Evolutionary conservation across 371 early-diverging fungal genomes (phyloP).

Genomic region (Mortierella sp.): DNA sequence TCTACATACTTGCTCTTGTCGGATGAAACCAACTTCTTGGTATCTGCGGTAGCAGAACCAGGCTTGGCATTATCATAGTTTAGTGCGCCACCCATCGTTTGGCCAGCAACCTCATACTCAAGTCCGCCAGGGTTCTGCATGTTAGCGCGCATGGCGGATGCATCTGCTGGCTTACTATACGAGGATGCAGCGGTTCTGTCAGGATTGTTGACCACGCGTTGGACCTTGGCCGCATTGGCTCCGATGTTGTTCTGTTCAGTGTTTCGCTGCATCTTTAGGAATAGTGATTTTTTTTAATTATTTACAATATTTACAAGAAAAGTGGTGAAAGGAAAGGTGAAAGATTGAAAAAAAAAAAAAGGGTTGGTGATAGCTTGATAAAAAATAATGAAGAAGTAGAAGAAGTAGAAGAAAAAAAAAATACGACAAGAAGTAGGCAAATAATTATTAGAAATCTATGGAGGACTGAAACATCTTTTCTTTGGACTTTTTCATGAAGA

Average conservation of each 20-base stretch:
- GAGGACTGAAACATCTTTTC: not conserved
- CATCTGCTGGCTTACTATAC: constrained; percentile 56
- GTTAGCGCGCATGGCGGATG: constrained; percentile 59
- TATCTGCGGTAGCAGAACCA: not conserved
- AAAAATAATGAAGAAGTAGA: not conserved
- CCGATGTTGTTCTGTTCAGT: constrained; percentile 3
- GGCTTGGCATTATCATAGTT: not conserved
- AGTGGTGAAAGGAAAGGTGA: not conserved
- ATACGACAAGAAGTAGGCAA: not conserved
- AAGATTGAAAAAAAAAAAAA: not conserved
- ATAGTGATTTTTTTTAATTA: constrained; percentile 18
- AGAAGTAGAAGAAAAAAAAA: not conserved
- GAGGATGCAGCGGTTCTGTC: constrained; percentile 17
- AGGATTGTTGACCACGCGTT: not conserved
- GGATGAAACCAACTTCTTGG: not conserved
- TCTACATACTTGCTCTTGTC: not conserved
- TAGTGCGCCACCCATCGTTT: constrained; percentile 29
- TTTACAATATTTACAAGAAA: constrained; percentile 31
- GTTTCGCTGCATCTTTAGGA: constrained; percentile 9
- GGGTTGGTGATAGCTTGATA: not conserved
- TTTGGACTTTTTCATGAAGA: not conserved
- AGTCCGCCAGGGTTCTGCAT: constrained; percentile 39
- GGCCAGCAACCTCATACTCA: constrained; percentile 28
- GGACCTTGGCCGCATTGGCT: constrained; percentile 1
- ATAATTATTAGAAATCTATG: not conserved